Evolutionary conservation across 1,139 yeast genomes (phyloP).

Genomic region (Yamadazyma triangularis): DNA sequence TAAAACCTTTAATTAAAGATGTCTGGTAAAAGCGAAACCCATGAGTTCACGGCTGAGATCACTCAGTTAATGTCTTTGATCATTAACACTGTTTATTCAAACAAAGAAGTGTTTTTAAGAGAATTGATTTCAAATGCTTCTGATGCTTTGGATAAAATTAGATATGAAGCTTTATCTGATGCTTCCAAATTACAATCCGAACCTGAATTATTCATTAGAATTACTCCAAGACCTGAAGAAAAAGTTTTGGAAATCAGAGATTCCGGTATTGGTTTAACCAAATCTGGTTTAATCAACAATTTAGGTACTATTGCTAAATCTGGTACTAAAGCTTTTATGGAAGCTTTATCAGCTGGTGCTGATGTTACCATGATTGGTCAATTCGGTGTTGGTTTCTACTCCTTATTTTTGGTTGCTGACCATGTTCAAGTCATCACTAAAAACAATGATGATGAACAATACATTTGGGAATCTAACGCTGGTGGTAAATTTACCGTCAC

Average conservation of each 20-base stretch:
- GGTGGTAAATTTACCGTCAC: slow-evolving; percentile 99
- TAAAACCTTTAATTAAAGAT: slow-evolving; percentile 19
- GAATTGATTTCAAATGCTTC: slow-evolving; percentile 98
- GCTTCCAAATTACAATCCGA: slow-evolving; percentile 90
- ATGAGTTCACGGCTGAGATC: slow-evolving; percentile 99
- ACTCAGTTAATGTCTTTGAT: slow-evolving; percentile 99
- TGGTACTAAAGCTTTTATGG: slow-evolving; percentile 99
- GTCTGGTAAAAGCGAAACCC: slow-evolving; percentile 72
- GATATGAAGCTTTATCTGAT: slow-evolving; percentile 94
- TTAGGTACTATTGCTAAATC: slow-evolving; percentile 99
- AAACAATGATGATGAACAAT: slow-evolving; percentile 99
- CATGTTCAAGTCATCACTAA: slow-evolving; percentile 97
- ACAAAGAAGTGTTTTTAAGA: slow-evolving; percentile 98
- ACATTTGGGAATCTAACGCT: slow-evolving; percentile 99
- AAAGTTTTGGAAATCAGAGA: slow-evolving; percentile 97
- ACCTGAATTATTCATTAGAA: slow-evolving; percentile 95
- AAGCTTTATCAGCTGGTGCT: slow-evolving; percentile 98
- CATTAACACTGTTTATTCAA: slow-evolving; percentile 99
- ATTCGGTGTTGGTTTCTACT: slow-evolving; percentile 99
- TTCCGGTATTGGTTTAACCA: slow-evolving; percentile 99
- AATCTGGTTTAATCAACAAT: slow-evolving; percentile 97
- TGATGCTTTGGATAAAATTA: slow-evolving; percentile 79
- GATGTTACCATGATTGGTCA: slow-evolving; percentile 99
- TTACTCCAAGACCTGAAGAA: slow-evolving; percentile 93
- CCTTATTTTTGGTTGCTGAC: slow-evolving; percentile 98